Conservation (phyloP, 331 rosid genomes). For the Saraca asoca region DNA sequence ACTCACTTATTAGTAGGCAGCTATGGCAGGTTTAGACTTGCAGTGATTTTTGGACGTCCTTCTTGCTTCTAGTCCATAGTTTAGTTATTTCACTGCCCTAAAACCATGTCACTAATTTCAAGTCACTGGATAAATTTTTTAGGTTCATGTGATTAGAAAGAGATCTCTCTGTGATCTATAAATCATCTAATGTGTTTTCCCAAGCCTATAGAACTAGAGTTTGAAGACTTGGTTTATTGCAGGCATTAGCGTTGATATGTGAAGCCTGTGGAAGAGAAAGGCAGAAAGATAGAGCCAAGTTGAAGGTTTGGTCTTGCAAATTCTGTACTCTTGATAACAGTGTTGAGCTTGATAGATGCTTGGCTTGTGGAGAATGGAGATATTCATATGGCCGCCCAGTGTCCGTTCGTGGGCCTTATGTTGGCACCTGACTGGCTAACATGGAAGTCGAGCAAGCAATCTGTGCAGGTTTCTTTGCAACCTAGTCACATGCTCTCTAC, state of each 20-base stretch:
- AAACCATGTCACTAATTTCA: not conserved
- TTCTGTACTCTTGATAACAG: constrained; percentile 57
- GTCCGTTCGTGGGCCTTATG: constrained; percentile 39
- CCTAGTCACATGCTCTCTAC: not conserved
- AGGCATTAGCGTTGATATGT: constrained; percentile 47
- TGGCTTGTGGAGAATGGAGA: constrained; percentile 62
- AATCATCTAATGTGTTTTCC: too few relatives aligned
- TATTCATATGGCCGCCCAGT: constrained; percentile 51
- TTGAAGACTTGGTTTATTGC: constrained; percentile 29
- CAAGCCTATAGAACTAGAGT: not conserved
- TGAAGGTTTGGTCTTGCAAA: constrained; percentile 58
- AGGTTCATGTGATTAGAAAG: constrained; percentile 4
- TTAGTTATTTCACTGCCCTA: not conserved
- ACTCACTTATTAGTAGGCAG: constrained; percentile 8
- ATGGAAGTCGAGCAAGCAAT: not conserved
- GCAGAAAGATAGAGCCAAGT: constrained; percentile 28
- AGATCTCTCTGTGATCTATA: not conserved
- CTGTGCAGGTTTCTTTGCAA: not conserved
- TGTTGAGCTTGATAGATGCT: constrained; percentile 50
- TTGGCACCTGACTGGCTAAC: constrained; percentile 44
- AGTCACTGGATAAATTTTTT: not conserved
- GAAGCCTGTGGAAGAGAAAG: constrained; percentile 48
- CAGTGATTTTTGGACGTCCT: too few relatives aligned
- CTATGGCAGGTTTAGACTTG: not conserved
- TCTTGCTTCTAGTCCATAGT: not conserved